Percentiles rank a stretch among this genome's conserved stretches.
Evolutionary conservation across 1,139 yeast species (phyloP).

Genomic region (Eremothecium sinecaudum): DNA sequence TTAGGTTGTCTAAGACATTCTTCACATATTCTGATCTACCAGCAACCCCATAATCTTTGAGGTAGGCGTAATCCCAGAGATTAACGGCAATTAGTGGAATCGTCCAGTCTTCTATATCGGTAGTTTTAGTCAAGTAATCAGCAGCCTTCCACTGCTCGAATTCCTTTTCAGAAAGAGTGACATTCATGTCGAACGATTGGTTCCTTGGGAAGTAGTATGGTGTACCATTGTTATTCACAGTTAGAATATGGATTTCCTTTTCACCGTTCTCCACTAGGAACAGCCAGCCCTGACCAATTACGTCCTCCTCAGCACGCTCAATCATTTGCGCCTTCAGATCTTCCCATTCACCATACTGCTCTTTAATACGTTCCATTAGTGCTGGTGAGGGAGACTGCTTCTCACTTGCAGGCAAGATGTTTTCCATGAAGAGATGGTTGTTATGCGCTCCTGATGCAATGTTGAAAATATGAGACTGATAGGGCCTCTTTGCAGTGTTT

Average conservation of each 20-base stretch:
- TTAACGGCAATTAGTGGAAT: constrained; percentile 73
- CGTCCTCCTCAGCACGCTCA: constrained; percentile 40
- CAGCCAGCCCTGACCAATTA: constrained; percentile 71
- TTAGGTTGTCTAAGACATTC: constrained; percentile 66
- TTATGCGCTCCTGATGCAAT: constrained; percentile 87
- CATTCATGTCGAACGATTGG: constrained; percentile 65
- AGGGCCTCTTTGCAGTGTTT: constrained; percentile 60
- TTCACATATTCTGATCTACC: constrained; percentile 69
- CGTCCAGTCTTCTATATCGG: constrained; percentile 51
- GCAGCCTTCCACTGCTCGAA: constrained; percentile 41
- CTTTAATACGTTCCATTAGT: constrained; percentile 25
- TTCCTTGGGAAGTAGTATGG: constrained; percentile 75
- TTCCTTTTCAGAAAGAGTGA: constrained; percentile 47
- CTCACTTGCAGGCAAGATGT: constrained; percentile 37
- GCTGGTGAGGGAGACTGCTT: constrained; percentile 42
- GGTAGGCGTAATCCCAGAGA: constrained; percentile 82
- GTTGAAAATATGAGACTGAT: constrained; percentile 67
- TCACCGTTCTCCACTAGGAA: constrained; percentile 68
- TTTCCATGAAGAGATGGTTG: constrained; percentile 80
- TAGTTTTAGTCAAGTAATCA: constrained; percentile 36
- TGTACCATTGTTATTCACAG: constrained; percentile 79
- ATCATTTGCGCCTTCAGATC: constrained; percentile 33
- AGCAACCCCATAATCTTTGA: constrained; percentile 71
- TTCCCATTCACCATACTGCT: constrained; percentile 27
- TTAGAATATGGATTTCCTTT: constrained; percentile 54